Evolutionary conservation across 805 yeast genomes (phyloP).

Genomic region (Lachancea nothofagi): DNA sequence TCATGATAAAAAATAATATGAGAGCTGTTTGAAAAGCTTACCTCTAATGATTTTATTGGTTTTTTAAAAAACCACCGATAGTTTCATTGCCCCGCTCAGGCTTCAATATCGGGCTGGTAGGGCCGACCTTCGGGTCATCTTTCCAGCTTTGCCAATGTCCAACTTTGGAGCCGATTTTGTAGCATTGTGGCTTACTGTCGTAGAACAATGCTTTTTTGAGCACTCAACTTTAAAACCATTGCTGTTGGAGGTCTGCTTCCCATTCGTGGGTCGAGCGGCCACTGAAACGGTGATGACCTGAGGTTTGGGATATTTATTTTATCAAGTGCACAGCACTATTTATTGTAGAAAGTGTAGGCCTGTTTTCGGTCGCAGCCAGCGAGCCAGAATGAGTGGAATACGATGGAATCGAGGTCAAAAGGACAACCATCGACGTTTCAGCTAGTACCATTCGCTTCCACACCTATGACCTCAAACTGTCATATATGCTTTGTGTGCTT

Average conservation of each 20-base stretch:
- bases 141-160: conserved; percentile 1
- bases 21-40: not conserved
- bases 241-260: conserved; percentile 87
- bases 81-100: conserved; percentile 6
- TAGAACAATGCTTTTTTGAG: conserved; percentile 7
- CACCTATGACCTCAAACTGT: too few relatives aligned
- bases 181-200: conserved; percentile 7
- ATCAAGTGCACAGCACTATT: not conserved
- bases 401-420: too few relatives aligned
- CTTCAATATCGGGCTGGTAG: conserved; percentile 1
- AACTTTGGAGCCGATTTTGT: not conserved
- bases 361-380: too few relatives aligned
- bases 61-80: not conserved
- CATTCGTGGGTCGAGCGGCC: conserved; percentile 54
- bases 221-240: conserved; percentile 92
- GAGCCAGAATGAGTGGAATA: too few relatives aligned
- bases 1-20: not conserved
- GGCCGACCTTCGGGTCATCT: not conserved
- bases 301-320: conserved; percentile 57
- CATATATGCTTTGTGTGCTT: too few relatives aligned
- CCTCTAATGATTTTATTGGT: not conserved
- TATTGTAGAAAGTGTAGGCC: too few relatives aligned
- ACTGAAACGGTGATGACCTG: conserved; percentile 98
- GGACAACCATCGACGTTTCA: too few relatives aligned
- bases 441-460: too few relatives aligned